phyloP scores from a whole-genome alignment of 1,139 yeast genomes.

The Candida sojae region DNA sequence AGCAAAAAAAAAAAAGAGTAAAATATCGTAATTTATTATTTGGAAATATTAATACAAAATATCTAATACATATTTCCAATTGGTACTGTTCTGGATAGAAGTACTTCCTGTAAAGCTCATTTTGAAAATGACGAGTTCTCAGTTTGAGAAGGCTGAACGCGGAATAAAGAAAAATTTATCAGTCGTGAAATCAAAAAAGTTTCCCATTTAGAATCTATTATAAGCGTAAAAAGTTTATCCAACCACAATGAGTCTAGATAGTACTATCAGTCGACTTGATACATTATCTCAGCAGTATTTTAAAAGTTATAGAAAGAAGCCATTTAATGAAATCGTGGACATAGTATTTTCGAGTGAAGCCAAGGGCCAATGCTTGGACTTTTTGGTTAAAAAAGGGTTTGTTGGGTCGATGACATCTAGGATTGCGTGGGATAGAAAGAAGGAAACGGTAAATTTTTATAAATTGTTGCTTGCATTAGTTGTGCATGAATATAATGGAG shows the following conservation, averaged over 20 bases:
- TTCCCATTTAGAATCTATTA: too few species aligned
- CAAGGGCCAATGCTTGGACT: slow-evolving; percentile 2
- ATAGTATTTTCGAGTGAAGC: slow-evolving; percentile 4
- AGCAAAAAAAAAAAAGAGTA: too few species aligned
- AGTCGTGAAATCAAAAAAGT: too few species aligned
- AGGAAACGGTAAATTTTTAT: slow-evolving; percentile 2
- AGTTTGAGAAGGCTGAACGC: too few species aligned
- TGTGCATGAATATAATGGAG: not conserved
- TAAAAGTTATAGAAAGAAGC: not conserved
- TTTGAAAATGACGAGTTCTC: too few species aligned
- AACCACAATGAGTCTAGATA: not conserved
- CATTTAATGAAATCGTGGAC: slow-evolving; percentile 4
- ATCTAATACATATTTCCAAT: too few species aligned
- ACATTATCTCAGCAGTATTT: not conserved
- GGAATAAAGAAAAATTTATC: too few species aligned
- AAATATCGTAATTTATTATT: too few species aligned
- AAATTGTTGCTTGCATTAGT: slow-evolving; percentile 1
- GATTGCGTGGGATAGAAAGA: not conserved
- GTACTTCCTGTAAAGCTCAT: too few species aligned
- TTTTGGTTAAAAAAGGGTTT: not conserved
- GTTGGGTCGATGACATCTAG: slow-evolving; percentile 5
- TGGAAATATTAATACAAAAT: too few species aligned
- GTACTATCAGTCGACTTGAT: not conserved
- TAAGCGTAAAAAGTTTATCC: not conserved
- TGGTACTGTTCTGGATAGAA: too few species aligned